Conservation (phyloP, 768 basidiomycete species). For the Leccinum truebloodii region DNA sequence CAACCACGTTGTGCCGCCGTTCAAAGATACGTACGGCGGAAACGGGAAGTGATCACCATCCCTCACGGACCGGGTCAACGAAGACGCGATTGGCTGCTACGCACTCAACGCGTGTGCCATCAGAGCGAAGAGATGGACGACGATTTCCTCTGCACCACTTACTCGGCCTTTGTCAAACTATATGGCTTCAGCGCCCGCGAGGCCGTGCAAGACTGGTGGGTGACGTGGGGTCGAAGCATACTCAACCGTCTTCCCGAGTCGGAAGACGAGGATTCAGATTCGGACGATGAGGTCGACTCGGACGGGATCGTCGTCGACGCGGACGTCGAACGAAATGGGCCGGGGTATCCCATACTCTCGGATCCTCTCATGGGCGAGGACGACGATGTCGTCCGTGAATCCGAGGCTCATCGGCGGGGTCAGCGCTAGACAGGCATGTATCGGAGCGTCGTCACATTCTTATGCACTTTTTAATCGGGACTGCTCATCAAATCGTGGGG, state of each 20-base stretch:
- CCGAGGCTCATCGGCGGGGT: constrained; percentile 1
- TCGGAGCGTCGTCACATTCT: background rate
- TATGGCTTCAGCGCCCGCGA: constrained; percentile 52
- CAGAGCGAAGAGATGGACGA: constrained; percentile 43
- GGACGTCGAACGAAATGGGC: constrained; percentile 13
- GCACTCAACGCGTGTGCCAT: constrained; percentile 27
- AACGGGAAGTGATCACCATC: constrained; percentile 42
- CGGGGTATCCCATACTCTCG: constrained; percentile 8
- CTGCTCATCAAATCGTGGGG: no score
- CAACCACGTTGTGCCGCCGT: constrained; percentile 45
- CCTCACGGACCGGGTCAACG: constrained; percentile 45
- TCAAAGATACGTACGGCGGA: constrained; percentile 43
- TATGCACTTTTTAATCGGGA: background rate
- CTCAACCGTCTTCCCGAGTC: background rate
- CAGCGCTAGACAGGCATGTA: background rate
- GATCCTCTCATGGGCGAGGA: constrained; percentile 18
- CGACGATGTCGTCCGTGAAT: constrained; percentile 12
- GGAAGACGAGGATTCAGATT: background rate
- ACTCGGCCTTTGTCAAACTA: constrained; percentile 50
- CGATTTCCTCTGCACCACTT: constrained; percentile 43
- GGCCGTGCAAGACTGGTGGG: constrained; percentile 64
- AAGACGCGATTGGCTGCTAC: constrained; percentile 42
- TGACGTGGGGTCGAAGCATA: constrained; percentile 44
- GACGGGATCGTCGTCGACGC: constrained; percentile 8
- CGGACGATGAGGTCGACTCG: background rate